These are phyloP conservation scores for Xanthoconium purpureum DNA, from an alignment of 768 basidiomycete species.

Conservation along the genomic window DNA sequence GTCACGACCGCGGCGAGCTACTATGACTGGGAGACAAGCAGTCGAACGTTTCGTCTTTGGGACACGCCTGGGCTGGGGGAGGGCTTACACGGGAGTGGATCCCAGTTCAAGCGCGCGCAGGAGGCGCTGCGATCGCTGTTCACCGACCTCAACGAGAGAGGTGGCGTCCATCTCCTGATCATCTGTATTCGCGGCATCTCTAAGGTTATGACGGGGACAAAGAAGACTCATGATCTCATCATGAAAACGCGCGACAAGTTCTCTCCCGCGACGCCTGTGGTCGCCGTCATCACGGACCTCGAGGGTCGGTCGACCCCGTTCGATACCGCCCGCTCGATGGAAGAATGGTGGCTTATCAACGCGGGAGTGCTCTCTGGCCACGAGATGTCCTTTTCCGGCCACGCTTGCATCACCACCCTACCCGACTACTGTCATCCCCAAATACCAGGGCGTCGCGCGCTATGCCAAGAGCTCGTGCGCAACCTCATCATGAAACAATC, in stretches of 20 bases:
- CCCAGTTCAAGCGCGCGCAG: constrained; percentile 14
- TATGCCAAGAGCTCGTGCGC: constrained; percentile 19
- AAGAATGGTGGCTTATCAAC: constrained; percentile 39
- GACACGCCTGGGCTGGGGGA: constrained; percentile 34
- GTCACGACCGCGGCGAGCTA: constrained; percentile 12
- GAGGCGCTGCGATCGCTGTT: constrained; percentile 21
- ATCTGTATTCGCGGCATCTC: constrained; percentile 27
- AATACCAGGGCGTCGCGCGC: constrained; percentile 18
- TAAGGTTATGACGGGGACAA: constrained; percentile 13
- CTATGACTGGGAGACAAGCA: constrained; percentile 13
- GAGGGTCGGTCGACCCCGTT: constrained; percentile 21
- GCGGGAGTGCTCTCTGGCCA: constrained; percentile 23
- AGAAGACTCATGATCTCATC: constrained; percentile 19
- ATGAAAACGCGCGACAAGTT: constrained; percentile 14
- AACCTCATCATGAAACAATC: constrained; percentile 15
- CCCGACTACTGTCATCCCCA: constrained; percentile 20
- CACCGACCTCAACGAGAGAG: constrained; percentile 18
- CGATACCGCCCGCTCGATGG: constrained; percentile 24
- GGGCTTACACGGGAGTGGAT: constrained; percentile 13
- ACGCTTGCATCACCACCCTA: constrained; percentile 39
- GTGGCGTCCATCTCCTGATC: constrained; percentile 25
- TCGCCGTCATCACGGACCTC: constrained; percentile 31
- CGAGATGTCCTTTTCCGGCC: constrained; percentile 32
- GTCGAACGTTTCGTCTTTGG: constrained; percentile 22
- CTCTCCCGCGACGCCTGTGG: constrained; percentile 19